phyloP scores from a whole-genome alignment of 2,329 filamentous ascomycete genomes.

The Exophiala sp. region DNA sequence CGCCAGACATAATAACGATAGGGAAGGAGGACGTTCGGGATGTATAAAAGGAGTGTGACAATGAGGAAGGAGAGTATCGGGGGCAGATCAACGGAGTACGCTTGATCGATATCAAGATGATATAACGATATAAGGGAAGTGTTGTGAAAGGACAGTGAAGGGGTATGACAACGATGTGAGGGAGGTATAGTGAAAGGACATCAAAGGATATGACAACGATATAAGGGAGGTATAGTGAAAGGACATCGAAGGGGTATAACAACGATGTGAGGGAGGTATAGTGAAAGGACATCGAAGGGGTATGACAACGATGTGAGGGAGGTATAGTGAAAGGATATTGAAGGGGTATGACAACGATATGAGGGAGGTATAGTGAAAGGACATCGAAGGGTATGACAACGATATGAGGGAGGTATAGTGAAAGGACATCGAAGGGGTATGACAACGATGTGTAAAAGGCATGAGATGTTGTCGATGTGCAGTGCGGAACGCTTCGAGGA shows the following conservation, averaged over 20 bases:
- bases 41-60: background rate
- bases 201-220: background rate
- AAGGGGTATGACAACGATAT: background rate
- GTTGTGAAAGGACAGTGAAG: background rate
- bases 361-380: background rate
- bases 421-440: background rate
- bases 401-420: background rate
- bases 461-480: background rate
- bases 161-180: background rate
- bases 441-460: background rate
- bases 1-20: no score
- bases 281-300: background rate
- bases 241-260: background rate
- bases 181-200: no score
- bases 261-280: background rate
- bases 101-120: no score
- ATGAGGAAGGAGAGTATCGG: background rate
- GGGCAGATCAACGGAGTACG: background rate
- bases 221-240: no score
- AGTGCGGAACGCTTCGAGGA: background rate
- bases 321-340: background rate
- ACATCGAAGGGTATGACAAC: background rate
- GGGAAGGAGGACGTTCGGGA: no score
- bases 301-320: background rate
- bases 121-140: background rate